A percentile compares a stretch with the other conserved stretches of the same genome.
Evolutionary conservation across 1,139 yeast species (phyloP).

Genomic region (Magnusiomyces suaveolens): DNA sequence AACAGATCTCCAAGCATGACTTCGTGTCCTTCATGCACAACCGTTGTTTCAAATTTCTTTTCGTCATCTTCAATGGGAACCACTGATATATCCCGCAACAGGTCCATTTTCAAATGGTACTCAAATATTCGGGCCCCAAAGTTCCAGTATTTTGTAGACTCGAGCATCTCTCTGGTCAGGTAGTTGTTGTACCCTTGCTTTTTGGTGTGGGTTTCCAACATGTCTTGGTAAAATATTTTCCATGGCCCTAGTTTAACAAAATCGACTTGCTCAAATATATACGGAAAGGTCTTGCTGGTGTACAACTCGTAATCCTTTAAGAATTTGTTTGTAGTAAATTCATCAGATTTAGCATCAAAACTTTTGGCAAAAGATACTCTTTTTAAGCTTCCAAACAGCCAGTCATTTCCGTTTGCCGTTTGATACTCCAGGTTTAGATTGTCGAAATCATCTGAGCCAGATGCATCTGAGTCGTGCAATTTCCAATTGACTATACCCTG

Average conservation of each 20-base stretch:
- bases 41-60: background rate
- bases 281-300: background rate
- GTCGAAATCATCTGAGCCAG: background rate
- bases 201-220: background rate
- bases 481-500: background rate
- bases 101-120: background rate
- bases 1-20: background rate
- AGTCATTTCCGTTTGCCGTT: background rate
- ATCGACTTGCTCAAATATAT: background rate
- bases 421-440: too few relatives aligned
- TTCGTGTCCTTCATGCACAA: background rate
- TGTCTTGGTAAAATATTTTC: background rate
- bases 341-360: background rate
- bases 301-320: background rate
- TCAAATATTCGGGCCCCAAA: background rate
- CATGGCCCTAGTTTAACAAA: background rate
- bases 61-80: background rate
- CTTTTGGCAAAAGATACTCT: background rate
- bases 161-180: background rate
- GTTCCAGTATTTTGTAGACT: background rate
- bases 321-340: background rate
- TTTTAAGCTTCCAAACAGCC: background rate
- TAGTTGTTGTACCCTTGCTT: background rate
- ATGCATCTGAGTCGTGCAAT: background rate
- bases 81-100: background rate